phyloP scores from a whole-genome alignment of 805 yeast species.

The Yarrowia porcina region DNA sequence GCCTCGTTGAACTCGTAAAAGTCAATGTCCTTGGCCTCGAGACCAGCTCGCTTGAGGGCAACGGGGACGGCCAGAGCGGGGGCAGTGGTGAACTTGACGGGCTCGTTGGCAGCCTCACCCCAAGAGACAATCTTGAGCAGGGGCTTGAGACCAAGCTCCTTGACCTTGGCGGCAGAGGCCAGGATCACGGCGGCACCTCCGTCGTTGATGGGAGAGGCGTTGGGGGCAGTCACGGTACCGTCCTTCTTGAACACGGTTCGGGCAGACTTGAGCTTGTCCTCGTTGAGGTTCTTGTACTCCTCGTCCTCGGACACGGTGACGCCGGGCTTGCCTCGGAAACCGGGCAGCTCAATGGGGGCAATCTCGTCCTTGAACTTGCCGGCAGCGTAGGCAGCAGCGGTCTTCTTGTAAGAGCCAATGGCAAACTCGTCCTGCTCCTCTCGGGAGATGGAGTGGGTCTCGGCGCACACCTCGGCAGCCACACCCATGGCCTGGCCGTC shows the following conservation, averaged over 20 bases:
- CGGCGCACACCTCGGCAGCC: conserved; percentile 95
- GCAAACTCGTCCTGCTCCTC: conserved; percentile 90
- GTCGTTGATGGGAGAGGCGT: conserved; percentile 93
- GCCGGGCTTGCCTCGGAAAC: conserved; percentile 84
- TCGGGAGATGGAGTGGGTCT: conserved; percentile 70
- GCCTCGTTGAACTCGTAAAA: conserved; percentile 97
- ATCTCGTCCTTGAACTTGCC: conserved; percentile 85
- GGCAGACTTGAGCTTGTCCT: conserved; percentile 70
- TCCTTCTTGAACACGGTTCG: conserved; percentile 94
- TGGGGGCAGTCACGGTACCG: conserved; percentile 97
- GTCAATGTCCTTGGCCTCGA: conserved; percentile 67
- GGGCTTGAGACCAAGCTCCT: conserved; percentile 84
- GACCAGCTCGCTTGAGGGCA: conserved; percentile 83
- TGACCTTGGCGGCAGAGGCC: conserved; percentile 78
- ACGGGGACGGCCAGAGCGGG: conserved; percentile 95
- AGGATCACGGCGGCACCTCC: conserved; percentile 96
- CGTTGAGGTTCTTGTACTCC: conserved; percentile 75
- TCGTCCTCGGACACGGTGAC: conserved; percentile 71
- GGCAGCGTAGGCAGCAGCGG: conserved; percentile 70
- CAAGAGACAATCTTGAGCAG: conserved; percentile 85
- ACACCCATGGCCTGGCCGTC: conserved; percentile 90
- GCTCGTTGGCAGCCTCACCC: conserved; percentile 98
- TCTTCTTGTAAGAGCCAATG: conserved; percentile 76
- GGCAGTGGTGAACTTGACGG: conserved; percentile 93
- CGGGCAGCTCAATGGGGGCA: conserved; percentile 84